Conservation (phyloP, 768 basidiomycete genomes). For the Hydnum rufescens region DNA sequence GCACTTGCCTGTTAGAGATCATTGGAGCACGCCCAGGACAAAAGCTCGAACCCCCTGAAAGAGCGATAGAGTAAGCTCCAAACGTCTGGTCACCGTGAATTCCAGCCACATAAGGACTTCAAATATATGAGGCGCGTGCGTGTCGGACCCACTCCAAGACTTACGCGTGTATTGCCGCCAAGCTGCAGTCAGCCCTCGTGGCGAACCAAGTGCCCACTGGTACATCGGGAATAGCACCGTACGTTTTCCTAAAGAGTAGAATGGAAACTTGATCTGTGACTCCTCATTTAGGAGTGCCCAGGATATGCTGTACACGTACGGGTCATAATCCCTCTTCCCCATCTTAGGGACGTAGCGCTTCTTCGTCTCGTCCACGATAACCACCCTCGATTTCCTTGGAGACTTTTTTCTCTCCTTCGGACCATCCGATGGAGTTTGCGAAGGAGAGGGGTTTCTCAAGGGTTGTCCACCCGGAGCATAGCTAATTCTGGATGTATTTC, state of each 20-base stretch:
- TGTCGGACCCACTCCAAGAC: conserved; percentile 15
- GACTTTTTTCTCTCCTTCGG: too few relatives aligned
- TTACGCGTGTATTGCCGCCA: conserved; percentile 70
- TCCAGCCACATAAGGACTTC: conserved; percentile 66
- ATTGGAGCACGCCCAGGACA: too few relatives aligned
- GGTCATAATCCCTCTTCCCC: neutral
- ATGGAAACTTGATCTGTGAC: conserved; percentile 6
- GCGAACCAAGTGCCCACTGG: conserved; percentile 73
- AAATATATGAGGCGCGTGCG: conserved; percentile 1
- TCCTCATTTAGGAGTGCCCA: neutral
- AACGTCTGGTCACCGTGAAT: conserved; percentile 38
- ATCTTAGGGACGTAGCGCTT: neutral
- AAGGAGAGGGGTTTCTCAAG: too few relatives aligned
- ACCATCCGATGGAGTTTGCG: too few relatives aligned
- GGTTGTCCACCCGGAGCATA: neutral
- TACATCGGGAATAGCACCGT: conserved; percentile 62
- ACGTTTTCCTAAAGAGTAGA: conserved; percentile 37
- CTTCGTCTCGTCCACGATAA: neutral
- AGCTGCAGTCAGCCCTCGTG: conserved; percentile 43
- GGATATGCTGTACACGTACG: neutral
- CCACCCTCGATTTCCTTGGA: neutral
- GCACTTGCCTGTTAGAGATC: too few relatives aligned
- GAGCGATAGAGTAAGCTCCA: conserved; percentile 69
- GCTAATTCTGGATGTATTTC: neutral
- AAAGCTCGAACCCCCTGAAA: conserved; percentile 56